Percentiles rank a stretch among this genome's conserved stretches.
Evolutionary conservation across 176 grass and related monocot species (phyloP).

Genomic region (Musa acuminata): DNA sequence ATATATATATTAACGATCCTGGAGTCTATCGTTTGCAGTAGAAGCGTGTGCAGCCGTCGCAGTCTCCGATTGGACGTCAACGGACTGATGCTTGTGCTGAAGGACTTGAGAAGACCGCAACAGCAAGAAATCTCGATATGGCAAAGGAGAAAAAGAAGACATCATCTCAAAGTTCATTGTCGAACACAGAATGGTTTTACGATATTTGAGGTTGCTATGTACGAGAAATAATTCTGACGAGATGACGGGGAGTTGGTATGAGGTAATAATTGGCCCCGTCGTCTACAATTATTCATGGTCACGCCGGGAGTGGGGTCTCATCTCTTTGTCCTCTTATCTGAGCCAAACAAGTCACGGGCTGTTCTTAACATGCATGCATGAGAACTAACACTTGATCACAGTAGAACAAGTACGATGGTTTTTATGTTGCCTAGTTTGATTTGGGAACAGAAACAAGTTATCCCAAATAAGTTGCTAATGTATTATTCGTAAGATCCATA

Average conservation of each 20-base stretch:
- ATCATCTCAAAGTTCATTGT: too few species aligned
- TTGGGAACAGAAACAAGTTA: too few species aligned
- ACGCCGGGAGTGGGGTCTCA: neutral
- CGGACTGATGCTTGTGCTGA: slow-evolving; percentile 10
- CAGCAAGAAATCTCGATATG: slow-evolving; percentile 21
- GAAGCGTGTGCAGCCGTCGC: slow-evolving; percentile 6
- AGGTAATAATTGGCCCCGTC: neutral
- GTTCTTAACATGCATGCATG: too few species aligned
- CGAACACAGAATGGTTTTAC: neutral
- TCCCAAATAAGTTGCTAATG: too few species aligned
- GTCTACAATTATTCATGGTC: too few species aligned
- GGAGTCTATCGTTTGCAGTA: neutral
- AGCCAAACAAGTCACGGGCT: too few species aligned
- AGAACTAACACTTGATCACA: too few species aligned
- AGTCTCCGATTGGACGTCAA: slow-evolving; percentile 6
- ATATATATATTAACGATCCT: neutral
- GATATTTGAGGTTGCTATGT: neutral
- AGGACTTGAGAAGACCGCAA: slow-evolving; percentile 15
- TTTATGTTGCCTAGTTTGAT: too few species aligned
- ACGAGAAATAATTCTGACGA: neutral
- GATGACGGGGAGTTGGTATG: neutral
- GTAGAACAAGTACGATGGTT: too few species aligned
- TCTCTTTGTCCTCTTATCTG: too few species aligned
- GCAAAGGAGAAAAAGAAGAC: too few species aligned
- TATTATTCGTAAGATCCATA: too few species aligned